Conservation (phyloP, 108 stramenopile genomes). For the Mayamaea pseudoterrestris region DNA sequence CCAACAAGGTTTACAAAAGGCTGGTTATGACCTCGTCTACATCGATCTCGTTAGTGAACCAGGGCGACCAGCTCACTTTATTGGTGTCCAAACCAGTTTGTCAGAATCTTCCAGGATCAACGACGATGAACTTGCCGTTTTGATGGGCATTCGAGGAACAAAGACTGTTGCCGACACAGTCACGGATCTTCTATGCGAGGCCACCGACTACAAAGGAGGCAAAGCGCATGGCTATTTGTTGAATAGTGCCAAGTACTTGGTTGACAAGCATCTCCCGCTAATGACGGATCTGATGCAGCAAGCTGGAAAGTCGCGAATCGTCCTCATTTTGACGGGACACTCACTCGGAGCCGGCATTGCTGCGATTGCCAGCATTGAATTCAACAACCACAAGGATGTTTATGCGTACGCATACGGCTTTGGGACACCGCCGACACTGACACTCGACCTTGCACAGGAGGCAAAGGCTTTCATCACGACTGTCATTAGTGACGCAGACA, state of each 20-base stretch:
- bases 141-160: conserved; percentile 74
- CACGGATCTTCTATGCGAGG: conserved; percentile 63
- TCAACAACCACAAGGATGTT: conserved; percentile 13
- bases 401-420: conserved; percentile 23
- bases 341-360: conserved; percentile 31
- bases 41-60: conserved; percentile 43
- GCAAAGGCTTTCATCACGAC: conserved; percentile 17
- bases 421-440: conserved; percentile 26
- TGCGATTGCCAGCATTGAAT: conserved; percentile 22
- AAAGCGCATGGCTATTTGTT: conserved; percentile 59
- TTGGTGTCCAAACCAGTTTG: conserved; percentile 8
- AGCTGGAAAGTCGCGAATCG: conserved; percentile 40
- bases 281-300: conserved; percentile 29
- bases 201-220: conserved; percentile 49
- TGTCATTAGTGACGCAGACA: conserved; percentile 27
- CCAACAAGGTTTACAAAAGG: conserved; percentile 23
- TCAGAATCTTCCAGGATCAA: too few relatives aligned
- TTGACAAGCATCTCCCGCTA: conserved; percentile 37
- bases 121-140: conserved; percentile 39
- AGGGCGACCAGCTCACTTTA: conserved; percentile 57
- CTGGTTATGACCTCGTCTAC: conserved; percentile 34
- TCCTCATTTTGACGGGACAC: conserved; percentile 36
- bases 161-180: conserved; percentile 61
- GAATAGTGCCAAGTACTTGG: conserved; percentile 48
- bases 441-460: conserved; percentile 12